Evolutionary conservation across 2,329 filamentous ascomycete species (phyloP).

Genomic region (Fusarium abutilonis): DNA sequence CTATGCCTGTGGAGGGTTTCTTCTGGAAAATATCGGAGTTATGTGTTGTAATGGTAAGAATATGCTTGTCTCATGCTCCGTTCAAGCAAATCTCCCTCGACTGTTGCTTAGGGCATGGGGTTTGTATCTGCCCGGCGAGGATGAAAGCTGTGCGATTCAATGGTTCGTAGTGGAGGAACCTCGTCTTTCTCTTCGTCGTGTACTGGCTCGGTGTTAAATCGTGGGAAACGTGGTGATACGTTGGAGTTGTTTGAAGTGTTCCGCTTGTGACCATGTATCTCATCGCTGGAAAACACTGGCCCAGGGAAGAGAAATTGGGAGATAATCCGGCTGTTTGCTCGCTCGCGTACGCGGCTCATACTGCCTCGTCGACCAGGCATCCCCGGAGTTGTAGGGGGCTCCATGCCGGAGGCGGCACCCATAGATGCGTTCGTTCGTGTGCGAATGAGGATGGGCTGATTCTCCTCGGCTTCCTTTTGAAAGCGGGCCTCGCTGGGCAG

Average conservation of each 20-base stretch:
- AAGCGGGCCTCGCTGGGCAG: constrained; percentile 67
- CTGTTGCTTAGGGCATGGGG: constrained; percentile 36
- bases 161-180: constrained; percentile 42
- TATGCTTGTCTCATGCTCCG: neutral
- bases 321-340: constrained; percentile 56
- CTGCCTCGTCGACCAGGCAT: constrained; percentile 50
- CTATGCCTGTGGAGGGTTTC: neutral
- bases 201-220: constrained; percentile 43
- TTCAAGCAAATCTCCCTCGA: neutral
- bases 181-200: constrained; percentile 44
- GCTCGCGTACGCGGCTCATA: constrained; percentile 51
- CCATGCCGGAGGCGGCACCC: constrained; percentile 45
- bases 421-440: constrained; percentile 51
- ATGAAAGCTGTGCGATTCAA: constrained; percentile 40
- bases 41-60: neutral
- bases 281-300: constrained; percentile 51
- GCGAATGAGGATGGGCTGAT: constrained; percentile 53
- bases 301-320: constrained; percentile 61
- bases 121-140: constrained; percentile 44
- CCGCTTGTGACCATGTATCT: constrained; percentile 44
- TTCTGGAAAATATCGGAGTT: neutral
- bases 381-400: constrained; percentile 38
- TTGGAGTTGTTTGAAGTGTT: constrained; percentile 46
- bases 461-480: constrained; percentile 62
- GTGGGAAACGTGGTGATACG: constrained; percentile 37